Percentiles rank a stretch among this genome's conserved stretches.
Conservation (phyloP, 169 alveolate species). For the Plasmodium coatneyi region DNA sequence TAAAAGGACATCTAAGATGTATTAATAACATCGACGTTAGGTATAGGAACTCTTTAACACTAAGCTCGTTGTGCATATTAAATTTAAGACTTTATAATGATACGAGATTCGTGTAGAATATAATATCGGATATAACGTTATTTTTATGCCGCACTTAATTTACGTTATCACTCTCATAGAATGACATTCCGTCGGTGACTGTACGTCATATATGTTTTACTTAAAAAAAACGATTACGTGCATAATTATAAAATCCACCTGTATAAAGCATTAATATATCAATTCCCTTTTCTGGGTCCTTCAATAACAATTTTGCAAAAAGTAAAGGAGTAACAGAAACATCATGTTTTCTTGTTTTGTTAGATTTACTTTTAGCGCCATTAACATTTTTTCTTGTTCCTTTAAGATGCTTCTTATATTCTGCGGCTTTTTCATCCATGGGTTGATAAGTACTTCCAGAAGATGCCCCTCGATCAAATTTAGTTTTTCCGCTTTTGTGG, state of each 20-base stretch:
- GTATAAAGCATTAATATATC: slow-evolving; percentile 15
- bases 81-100: not conserved
- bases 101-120: not conserved
- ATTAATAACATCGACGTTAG: not conserved
- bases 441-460: not conserved
- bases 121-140: not conserved
- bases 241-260: slow-evolving; percentile 11
- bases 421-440: not conserved
- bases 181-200: not conserved
- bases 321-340: not conserved
- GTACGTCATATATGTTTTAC: not conserved
- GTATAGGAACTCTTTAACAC: not conserved
- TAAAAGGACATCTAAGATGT: not conserved
- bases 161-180: not conserved
- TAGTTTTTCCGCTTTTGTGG: not conserved
- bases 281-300: slow-evolving; percentile 11
- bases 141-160: not conserved
- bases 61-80: not conserved
- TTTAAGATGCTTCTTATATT: not conserved
- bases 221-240: not conserved
- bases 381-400: not conserved
- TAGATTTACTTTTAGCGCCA: not conserved
- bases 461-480: not conserved
- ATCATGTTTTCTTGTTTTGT: not conserved
- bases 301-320: not conserved